Percentiles rank a stretch among this genome's conserved stretches.
Evolutionary conservation across 2,329 filamentous ascomycete genomes (phyloP).

Genomic region (Fusarium nodosum): DNA sequence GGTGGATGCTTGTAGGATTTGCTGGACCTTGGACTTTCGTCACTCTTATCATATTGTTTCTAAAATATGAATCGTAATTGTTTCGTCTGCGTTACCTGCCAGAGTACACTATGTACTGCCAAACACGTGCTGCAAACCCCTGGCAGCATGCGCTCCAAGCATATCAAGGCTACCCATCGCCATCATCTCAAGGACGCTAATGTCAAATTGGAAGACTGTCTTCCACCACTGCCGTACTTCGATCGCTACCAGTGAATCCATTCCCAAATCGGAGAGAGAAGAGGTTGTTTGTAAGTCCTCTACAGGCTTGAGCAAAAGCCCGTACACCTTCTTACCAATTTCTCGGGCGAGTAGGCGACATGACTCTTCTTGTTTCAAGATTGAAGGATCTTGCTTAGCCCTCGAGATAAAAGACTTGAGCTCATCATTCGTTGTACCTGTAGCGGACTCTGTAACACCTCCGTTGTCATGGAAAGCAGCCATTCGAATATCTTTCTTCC

Average conservation of each 20-base stretch:
- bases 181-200: constrained; percentile 21
- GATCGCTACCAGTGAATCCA: constrained; percentile 17
- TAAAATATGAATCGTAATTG: background rate
- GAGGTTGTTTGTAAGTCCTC: constrained; percentile 13
- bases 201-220: constrained; percentile 12
- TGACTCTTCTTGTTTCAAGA: background rate
- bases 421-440: background rate
- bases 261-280: constrained; percentile 13
- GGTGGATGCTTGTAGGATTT: too few relatives aligned
- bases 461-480: constrained; percentile 9
- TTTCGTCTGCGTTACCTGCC: background rate
- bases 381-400: constrained; percentile 5
- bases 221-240: constrained; percentile 21
- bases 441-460: background rate
- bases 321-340: constrained; percentile 17
- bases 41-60: too few relatives aligned
- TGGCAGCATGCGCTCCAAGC: constrained; percentile 7
- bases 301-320: constrained; percentile 1
- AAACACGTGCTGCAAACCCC: background rate
- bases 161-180: constrained; percentile 15
- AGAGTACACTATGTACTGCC: too few relatives aligned
- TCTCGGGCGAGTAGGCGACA: constrained; percentile 1
- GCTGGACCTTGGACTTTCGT: too few relatives aligned
- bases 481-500: constrained; percentile 20
- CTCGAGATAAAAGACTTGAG: constrained; percentile 8